phyloP scores from a whole-genome alignment of 108 stramenopile species.

The Halocafeteria seosinensis region DNA sequence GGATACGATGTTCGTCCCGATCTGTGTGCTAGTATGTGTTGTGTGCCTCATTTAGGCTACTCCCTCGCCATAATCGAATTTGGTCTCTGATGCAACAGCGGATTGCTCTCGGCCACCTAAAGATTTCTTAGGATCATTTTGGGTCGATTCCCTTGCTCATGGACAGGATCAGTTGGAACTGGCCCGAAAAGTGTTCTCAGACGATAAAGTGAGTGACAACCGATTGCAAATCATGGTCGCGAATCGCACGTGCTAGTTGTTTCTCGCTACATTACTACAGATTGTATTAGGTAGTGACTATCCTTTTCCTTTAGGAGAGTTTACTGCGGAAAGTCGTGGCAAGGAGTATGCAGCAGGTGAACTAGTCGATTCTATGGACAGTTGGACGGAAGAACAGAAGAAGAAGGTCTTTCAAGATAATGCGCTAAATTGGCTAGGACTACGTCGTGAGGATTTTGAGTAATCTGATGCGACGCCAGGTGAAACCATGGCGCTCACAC shows the following conservation, averaged over 20 bases:
- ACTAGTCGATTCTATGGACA: neutral
- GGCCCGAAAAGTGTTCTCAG: neutral
- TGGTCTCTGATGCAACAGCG: no score
- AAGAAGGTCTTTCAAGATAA: neutral
- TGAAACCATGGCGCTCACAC: no score
- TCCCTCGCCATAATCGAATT: no score
- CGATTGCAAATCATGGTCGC: no score
- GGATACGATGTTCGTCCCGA: constrained; percentile 3
- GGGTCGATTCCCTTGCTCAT: constrained; percentile 3
- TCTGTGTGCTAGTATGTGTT: no score
- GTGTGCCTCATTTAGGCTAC: no score
- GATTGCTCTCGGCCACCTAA: neutral
- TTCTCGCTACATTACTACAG: no score
- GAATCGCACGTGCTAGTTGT: no score
- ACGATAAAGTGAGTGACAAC: no score
- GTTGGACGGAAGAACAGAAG: neutral
- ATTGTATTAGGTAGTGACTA: constrained; percentile 14
- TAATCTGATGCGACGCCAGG: no score
- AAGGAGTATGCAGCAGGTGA: neutral
- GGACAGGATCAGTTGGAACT: neutral
- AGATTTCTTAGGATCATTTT: neutral
- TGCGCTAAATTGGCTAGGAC: neutral
- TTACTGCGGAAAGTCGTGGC: neutral
- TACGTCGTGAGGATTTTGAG: no score
- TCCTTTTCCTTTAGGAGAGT: constrained; percentile 11